A percentile compares a stretch with the other conserved stretches of the same genome.
These are phyloP conservation scores for Candolleomyces eurysporus DNA, from an alignment of 768 basidiomycete genomes.

Conservation along the genomic window DNA sequence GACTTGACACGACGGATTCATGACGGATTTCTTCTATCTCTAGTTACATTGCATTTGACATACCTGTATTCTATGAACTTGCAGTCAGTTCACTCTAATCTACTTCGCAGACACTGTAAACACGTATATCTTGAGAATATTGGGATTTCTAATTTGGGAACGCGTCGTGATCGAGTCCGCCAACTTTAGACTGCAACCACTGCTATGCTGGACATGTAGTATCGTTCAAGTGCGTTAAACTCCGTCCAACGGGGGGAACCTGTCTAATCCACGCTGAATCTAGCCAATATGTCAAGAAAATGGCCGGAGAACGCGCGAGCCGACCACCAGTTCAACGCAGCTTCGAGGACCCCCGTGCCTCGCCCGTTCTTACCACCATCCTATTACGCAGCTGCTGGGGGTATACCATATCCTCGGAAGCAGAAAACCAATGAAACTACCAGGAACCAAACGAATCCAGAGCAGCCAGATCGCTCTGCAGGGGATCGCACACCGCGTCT, in stretches of 20 bases:
- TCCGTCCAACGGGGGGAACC: too few species aligned
- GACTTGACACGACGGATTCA: background rate
- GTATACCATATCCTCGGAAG: constrained; percentile 4
- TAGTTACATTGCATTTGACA: background rate
- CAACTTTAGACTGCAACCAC: too few species aligned
- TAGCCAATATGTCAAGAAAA: background rate
- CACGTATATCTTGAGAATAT: too few species aligned
- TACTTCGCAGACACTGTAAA: background rate
- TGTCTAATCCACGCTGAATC: background rate
- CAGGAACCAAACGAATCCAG: background rate
- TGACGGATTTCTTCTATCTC: background rate
- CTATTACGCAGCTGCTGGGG: constrained; percentile 14
- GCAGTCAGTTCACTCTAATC: background rate
- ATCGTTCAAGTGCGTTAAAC: too few species aligned
- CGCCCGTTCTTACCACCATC: constrained; percentile 9
- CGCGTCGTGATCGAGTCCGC: too few species aligned
- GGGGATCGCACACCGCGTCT: constrained; percentile 19
- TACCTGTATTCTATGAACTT: background rate
- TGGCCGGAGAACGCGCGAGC: background rate
- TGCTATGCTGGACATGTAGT: too few species aligned
- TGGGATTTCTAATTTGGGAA: too few species aligned
- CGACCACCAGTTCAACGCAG: background rate
- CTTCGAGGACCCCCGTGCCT: background rate
- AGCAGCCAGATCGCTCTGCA: background rate
- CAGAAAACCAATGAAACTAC: constrained; percentile 3